A percentile compares a stretch with the other conserved stretches of the same genome.
These are phyloP conservation scores for Syzygium malaccense DNA, from an alignment of 441 rosid genomes.

Conservation along the genomic window DNA sequence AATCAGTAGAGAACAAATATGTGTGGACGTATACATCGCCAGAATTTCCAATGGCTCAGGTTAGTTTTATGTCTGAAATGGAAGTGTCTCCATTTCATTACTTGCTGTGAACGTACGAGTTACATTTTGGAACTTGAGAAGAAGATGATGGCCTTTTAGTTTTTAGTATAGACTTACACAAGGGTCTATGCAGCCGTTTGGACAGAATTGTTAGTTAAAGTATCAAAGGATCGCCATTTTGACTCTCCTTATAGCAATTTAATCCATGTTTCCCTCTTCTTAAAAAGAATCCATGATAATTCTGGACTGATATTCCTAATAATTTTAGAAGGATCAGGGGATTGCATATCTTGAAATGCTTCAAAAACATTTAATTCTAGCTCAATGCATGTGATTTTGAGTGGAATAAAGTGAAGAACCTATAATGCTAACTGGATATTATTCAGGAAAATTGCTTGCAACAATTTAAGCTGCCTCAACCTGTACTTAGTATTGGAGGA, in stretches of 20 bases:
- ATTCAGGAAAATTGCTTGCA: conserved; percentile 7
- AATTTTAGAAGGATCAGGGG: background rate
- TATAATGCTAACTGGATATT: background rate
- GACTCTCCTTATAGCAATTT: background rate
- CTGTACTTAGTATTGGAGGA: conserved; percentile 4
- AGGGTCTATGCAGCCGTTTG: background rate
- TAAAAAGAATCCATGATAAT: background rate
- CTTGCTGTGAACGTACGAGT: background rate
- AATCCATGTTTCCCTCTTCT: background rate
- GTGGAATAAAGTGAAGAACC: background rate
- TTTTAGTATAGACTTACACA: background rate
- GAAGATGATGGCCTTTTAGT: background rate
- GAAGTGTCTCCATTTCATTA: background rate
- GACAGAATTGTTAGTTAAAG: background rate
- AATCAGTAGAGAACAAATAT: conserved; percentile 7
- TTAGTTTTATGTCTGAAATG: background rate
- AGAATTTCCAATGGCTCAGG: conserved; percentile 28
- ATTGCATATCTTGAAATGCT: background rate
- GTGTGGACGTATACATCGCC: conserved; percentile 28
- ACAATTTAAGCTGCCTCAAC: conserved; percentile 11
- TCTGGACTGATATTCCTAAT: background rate
- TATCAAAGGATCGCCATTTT: background rate
- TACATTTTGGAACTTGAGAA: background rate
- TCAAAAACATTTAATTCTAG: background rate
- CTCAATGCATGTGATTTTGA: background rate